Percentiles rank a stretch among this genome's conserved stretches.
Evolutionary conservation across 2,329 filamentous ascomycete genomes (phyloP).

Genomic region (Pestalotiopsis sp.): DNA sequence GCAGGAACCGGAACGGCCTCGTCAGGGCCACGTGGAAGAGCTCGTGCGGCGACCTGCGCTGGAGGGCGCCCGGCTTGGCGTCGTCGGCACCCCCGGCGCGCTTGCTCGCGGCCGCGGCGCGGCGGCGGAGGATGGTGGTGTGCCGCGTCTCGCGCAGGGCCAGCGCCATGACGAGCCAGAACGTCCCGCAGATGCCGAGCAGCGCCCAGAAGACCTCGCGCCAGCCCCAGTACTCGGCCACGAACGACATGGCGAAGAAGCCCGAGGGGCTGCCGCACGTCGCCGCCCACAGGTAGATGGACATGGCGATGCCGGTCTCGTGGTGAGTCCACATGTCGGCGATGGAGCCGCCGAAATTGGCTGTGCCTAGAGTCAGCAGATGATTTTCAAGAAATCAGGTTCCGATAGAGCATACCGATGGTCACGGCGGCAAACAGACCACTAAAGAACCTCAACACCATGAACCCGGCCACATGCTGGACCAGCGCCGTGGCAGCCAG

Average conservation of each 20-base stretch:
- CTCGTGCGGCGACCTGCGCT: conserved; percentile 34
- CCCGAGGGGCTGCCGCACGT: conserved; percentile 46
- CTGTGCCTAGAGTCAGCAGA: conserved; percentile 12
- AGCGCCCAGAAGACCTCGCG: conserved; percentile 45
- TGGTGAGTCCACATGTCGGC: conserved; percentile 45
- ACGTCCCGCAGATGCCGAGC: conserved; percentile 42
- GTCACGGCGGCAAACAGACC: conserved; percentile 44
- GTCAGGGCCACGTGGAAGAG: conserved; percentile 43
- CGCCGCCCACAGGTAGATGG: conserved; percentile 43
- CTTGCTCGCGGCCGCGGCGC: conserved; percentile 19
- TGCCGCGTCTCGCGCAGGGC: conserved; percentile 45
- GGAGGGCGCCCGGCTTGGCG: conserved; percentile 37
- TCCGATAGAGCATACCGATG: conserved; percentile 15
- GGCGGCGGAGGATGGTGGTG: conserved; percentile 40
- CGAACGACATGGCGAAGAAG: conserved; percentile 46
- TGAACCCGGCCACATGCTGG: conserved; percentile 40
- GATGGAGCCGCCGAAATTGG: conserved; percentile 44
- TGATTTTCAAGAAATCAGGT: not conserved
- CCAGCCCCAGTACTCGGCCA: conserved; percentile 44
- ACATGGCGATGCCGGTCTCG: conserved; percentile 38
- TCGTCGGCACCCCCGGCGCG: not conserved
- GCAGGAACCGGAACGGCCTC: conserved; percentile 48
- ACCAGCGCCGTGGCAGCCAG: conserved; percentile 44
- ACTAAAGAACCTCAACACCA: conserved; percentile 43
- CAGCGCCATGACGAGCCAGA: conserved; percentile 43